Evolutionary conservation across 495 filamentous ascomycete genomes (phyloP), one percentile per base, ranked within the genome.

Genomic region (Chaetomium cochliodes): DNA sequence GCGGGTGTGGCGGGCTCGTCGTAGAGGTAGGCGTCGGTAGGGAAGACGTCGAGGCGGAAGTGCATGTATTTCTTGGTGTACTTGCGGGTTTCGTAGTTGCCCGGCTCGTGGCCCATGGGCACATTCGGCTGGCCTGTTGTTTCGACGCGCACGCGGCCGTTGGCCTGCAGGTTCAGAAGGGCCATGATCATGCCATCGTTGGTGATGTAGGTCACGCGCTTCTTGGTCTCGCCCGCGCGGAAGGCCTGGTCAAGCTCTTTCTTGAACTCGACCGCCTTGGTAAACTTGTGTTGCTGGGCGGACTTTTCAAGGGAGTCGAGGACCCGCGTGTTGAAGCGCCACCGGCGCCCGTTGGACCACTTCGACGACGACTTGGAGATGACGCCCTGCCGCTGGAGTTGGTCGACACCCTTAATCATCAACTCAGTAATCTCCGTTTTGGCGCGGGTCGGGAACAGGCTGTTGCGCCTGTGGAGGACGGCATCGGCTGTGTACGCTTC

Each of bases 51-150:
- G 26, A 93, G 73, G 4, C 82, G 72, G 73, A 92, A 94, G 65
- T 82, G 78, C 15, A 82, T 80, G 46, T 79, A 80, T 44, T 72
- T 74, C 64, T 87, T 91, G 55, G 91, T 86, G 72, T 92, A 90
- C 57, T 85, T 81, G 22, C 87, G 77, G 0, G 87, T 89, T 61
- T 88, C 81, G 71, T 96, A 96, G 61, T 77, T 81, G 42, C 86
- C 83, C 4, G 86, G 87, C 53, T 90, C 86, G 33, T 92, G 84
- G 28, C 92, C 92, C 74, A 88, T 91, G 62, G 86, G 86, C 62
- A 90, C 85, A 55, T 84, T 76, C 0, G 88, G 89, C 3, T 86
- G 79, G 60, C 89, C 81, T 4, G 79, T 73, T 0, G 86, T 80
- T 5, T 80, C 70, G 11, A 90, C 59, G n/a, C 72, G 78, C 41